A percentile compares a stretch with the other conserved stretches of the same genome.
phyloP scores from a whole-genome alignment of 2,329 filamentous ascomycete genomes.

The Cladosporium sp. region DNA sequence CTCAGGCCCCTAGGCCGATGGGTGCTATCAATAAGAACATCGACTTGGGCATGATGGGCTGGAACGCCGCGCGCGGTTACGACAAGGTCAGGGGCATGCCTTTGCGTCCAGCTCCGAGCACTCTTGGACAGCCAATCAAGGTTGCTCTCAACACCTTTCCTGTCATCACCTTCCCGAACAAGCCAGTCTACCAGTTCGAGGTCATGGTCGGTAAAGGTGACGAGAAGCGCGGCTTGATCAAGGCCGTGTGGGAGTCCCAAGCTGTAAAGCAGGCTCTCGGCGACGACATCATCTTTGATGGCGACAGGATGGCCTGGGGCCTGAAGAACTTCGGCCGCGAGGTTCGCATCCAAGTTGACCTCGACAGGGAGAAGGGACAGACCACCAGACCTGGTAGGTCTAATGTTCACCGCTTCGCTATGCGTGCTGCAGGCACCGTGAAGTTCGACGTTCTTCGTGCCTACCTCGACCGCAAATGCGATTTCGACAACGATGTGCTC shows the following conservation, averaged over 20 bases:
- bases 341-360: constrained; percentile 60
- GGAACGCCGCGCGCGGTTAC: constrained; percentile 31
- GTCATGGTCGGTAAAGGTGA: constrained; percentile 63
- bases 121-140: constrained; percentile 40
- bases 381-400: constrained; percentile 34
- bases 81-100: constrained; percentile 23
- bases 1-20: background rate
- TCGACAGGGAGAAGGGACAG: constrained; percentile 66
- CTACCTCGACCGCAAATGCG: constrained; percentile 63
- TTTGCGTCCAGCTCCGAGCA: constrained; percentile 40
- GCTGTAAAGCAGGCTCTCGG: constrained; percentile 58
- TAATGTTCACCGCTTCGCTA: constrained; percentile 60
- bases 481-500: constrained; percentile 60
- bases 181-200: constrained; percentile 78
- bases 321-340: constrained; percentile 37
- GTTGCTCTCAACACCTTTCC: constrained; percentile 72
- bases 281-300: constrained; percentile 73
- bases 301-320: constrained; percentile 82
- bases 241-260: constrained; percentile 73
- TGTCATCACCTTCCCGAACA: constrained; percentile 60
- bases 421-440: constrained; percentile 67
- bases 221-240: constrained; percentile 66
- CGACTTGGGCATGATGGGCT: constrained; percentile 31
- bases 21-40: constrained; percentile 28
- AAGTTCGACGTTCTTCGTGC: constrained; percentile 64